phyloP scores from a whole-genome alignment of 371 early-diverging fungal species.

The Mortierella sp. region DNA sequence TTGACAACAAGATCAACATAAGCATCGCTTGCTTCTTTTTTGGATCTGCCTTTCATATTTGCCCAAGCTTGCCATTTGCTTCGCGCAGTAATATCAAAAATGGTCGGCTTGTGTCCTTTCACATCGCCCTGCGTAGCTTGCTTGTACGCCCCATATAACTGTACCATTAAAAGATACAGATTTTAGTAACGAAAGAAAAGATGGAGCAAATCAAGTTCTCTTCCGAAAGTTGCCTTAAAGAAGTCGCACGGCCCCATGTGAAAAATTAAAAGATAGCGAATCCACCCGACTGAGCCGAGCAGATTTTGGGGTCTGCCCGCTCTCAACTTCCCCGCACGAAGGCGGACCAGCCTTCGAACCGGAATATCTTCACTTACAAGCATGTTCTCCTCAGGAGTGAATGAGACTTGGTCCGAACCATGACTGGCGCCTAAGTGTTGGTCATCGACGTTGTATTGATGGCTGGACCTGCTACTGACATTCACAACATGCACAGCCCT shows the following conservation, averaged over 20 bases:
- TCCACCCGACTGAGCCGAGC: no score
- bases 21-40: conserved; percentile 24
- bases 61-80: conserved; percentile 54
- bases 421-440: background rate
- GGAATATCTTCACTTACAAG: conserved; percentile 21
- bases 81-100: conserved; percentile 47
- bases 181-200: background rate
- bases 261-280: background rate
- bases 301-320: no score
- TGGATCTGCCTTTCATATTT: conserved; percentile 44
- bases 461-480: conserved; percentile 29
- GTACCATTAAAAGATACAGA: background rate
- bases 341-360: no score
- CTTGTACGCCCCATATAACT: conserved; percentile 54
- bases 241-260: background rate
- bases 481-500: conserved; percentile 46
- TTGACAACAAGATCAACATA: conserved; percentile 47
- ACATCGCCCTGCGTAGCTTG: conserved; percentile 44
- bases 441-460: conserved; percentile 5
- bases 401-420: conserved; percentile 17
- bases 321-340: no score
- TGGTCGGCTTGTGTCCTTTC: conserved; percentile 32
- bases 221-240: no score
- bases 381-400: conserved; percentile 39
- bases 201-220: no score